phyloP scores from a whole-genome alignment of 2,329 filamentous ascomycete species.

The Colletotrichum kahawae region DNA sequence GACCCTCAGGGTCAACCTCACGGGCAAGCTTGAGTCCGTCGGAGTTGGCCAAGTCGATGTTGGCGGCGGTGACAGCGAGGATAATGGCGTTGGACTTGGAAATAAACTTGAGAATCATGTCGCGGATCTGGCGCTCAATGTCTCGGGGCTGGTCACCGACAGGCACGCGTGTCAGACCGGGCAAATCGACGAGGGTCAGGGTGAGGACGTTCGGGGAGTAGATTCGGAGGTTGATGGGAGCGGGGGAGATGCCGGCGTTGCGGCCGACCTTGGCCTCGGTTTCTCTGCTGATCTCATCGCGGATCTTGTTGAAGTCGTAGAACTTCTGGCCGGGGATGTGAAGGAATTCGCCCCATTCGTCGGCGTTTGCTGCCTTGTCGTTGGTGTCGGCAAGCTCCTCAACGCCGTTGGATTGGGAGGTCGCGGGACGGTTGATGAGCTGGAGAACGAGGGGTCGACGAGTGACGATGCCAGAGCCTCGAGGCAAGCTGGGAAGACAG shows the following conservation, averaged over 20 bases:
- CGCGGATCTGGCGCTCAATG: conserved; percentile 94
- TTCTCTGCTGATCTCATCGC: conserved; percentile 96
- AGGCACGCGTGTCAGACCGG: conserved; percentile 94
- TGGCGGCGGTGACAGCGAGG: conserved; percentile 92
- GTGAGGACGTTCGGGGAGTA: conserved; percentile 99
- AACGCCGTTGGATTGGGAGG: conserved; percentile 73
- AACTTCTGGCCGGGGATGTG: conserved; percentile 98
- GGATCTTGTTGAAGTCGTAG: conserved; percentile 96
- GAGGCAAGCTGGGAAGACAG: conserved; percentile 73
- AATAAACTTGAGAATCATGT: conserved; percentile 99
- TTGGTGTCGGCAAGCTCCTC: conserved; percentile 69
- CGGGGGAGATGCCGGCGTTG: conserved; percentile 95
- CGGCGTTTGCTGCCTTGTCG: conserved; percentile 87
- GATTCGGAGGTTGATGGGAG: conserved; percentile 96
- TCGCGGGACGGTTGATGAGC: conserved; percentile 86
- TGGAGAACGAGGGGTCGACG: conserved; percentile 95
- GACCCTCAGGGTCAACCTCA: conserved; percentile 96
- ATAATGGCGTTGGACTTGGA: conserved; percentile 98
- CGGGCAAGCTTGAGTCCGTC: conserved; percentile 95
- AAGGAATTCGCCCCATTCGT: conserved; percentile 99
- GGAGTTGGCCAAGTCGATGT: conserved; percentile 98
- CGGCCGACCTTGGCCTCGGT: conserved; percentile 95
- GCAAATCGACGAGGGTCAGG: conserved; percentile 93
- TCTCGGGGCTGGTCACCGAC: conserved; percentile 96
- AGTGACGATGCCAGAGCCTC: conserved; percentile 97